Base-by-base conservation (phyloP, 208 protist genomes). In the Trypanosoma congolense region DNA sequence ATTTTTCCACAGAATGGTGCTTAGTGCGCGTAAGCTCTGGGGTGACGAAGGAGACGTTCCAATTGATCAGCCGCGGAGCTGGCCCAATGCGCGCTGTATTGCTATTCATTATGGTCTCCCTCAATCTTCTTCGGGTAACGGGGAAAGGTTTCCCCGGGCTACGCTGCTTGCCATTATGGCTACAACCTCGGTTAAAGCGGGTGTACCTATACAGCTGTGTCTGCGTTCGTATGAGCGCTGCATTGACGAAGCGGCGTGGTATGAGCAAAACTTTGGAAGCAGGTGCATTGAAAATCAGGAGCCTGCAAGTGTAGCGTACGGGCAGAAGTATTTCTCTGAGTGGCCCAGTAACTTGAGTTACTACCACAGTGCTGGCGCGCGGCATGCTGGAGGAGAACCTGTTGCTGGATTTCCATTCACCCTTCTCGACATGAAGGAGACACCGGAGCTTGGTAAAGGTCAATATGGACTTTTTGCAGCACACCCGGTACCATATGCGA, bases 151-250 rank as follows among this genome's bases (percentile, higher is more conserved):
- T 47, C 73, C 73, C 8, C 71, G 57, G n/a, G 78, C 78, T 18
- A 71, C 81, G 19, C 66, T 93, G 21, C 77, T 93, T 44, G 81
- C 73, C 0, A 61, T 93, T 0, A 60, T 93, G 19, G 60, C 68
- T 43, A 80, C 73, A 9, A 88, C 78, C 4, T 61, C 70, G 4
- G 61, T 93, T 18, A 66, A 74, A 21, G 66, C 76, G 18, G 61
- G 71, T 18, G 70, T 57, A 18, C 59, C 75, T 16, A 68, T 93
- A 4, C 73, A 75, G 25, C 62, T 93, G 0, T 87, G 70, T 3
- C 61, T 93, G 16, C 80, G 75, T 48, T 93, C 85, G 5, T 93
- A 93, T 61, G 66, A 81, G 53, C 75, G 85, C 47, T 93, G 85
- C 55, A 64, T 93, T 1, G 82, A 93, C 46, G 85, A 93, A 58